Evolutionary conservation across 371 early-diverging fungal species (phyloP).

Genomic region (Lichtheimia corymbifera): DNA sequence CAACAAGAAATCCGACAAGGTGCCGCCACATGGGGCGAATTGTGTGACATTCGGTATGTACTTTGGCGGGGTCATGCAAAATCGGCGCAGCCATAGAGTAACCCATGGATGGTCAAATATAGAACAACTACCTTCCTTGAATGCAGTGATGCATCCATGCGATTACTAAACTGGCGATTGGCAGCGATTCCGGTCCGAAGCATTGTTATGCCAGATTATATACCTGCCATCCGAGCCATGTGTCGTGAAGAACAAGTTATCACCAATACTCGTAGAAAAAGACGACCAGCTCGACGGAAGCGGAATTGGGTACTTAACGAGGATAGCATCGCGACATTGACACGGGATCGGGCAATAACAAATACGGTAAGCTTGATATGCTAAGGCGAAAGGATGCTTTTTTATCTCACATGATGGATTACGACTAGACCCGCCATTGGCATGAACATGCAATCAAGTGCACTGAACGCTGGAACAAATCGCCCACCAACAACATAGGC

Average conservation of each 20-base stretch:
- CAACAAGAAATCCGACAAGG: conserved; percentile 6
- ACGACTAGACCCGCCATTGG: conserved; percentile 7
- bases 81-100: conserved; percentile 1
- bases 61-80: conserved; percentile 7
- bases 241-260: conserved; percentile 22
- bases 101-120: conserved; percentile 9
- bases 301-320: conserved; percentile 17
- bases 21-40: conserved; percentile 1
- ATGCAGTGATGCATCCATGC: conserved; percentile 2
- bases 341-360: not conserved
- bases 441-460: conserved; percentile 5
- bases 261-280: conserved; percentile 14
- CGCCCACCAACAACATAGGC: not conserved
- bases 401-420: not conserved
- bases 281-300: conserved; percentile 10
- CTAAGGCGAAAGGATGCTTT: not conserved
- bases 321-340: conserved; percentile 6
- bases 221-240: conserved; percentile 25
- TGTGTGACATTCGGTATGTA: conserved; percentile 11
- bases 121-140: conserved; percentile 16
- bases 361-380: conserved; percentile 8
- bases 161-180: conserved; percentile 13
- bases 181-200: conserved; percentile 4
- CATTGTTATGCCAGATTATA: conserved; percentile 19
- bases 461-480: conserved; percentile 7